These are phyloP conservation scores for Gastrolobium villosum DNA, from an alignment of 306 rosid species.

Conservation along the genomic window DNA sequence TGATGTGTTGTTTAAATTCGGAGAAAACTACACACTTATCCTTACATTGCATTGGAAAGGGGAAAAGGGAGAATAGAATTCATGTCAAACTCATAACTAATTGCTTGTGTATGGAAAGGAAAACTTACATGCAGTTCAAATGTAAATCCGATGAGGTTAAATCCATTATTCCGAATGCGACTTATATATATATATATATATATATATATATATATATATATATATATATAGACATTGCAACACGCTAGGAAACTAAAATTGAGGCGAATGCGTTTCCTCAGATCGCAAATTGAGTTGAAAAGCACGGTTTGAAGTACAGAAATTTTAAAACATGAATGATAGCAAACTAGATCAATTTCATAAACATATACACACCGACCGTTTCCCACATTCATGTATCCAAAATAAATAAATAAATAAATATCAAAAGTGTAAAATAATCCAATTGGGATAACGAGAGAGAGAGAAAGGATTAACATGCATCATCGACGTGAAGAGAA, in stretches of 20 bases:
- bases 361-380: neutral
- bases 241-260: too few species aligned
- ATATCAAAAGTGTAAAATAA: too few species aligned
- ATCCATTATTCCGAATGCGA: too few species aligned
- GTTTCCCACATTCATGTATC: neutral
- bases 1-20: neutral
- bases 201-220: too few species aligned
- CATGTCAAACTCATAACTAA: slow-evolving; percentile 15
- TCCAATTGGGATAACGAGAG: too few species aligned
- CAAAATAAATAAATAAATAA: neutral
- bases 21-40: neutral
- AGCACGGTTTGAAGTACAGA: neutral
- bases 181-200: too few species aligned
- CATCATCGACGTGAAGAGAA: too few species aligned
- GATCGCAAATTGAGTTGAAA: too few species aligned
- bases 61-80: neutral
- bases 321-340: neutral
- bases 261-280: too few species aligned
- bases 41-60: neutral
- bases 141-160: neutral
- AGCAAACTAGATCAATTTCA: neutral
- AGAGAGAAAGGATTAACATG: too few species aligned
- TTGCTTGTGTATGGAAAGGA: slow-evolving; percentile 28
- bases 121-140: slow-evolving; percentile 66
- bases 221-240: too few species aligned